Evolutionary conservation across 768 basidiomycete genomes (phyloP), one percentile per base, ranked within the genome.

Genomic region (Amanita phalloides): DNA sequence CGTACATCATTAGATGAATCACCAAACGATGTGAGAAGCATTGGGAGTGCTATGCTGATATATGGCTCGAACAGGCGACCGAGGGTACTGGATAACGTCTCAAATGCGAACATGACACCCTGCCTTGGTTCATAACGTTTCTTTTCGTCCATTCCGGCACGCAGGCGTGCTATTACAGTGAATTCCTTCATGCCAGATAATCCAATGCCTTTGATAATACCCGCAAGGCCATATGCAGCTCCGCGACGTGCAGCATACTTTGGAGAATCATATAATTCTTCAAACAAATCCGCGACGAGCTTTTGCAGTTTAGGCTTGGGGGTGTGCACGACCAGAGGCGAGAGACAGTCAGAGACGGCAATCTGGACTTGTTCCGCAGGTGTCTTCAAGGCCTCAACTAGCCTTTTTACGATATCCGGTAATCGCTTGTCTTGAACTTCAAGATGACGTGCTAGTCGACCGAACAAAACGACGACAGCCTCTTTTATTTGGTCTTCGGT

Each of bases 181-280:
- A 85, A 87, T 62, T 92, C 84, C 63, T 93, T 91, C 70, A 98
- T 80, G 0, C 83, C 80, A 0, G 79, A 72, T 26, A 98, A 79
- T 1, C 96, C 96, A 1, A 84, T 77, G n/a, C 96, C 96, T 60
- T 87, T 89, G 62, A 97, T 75, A 39, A 90, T 79, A 25, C 96
- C 96, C 1, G 95, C 92, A 17, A 99, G 69, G 38, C 95, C 96
- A 64, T 97, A 98, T 1, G 95, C 94, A 1, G 95, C 94, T 30
- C 96, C 96, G n/a, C 95, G 80, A n/a, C 96, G 80, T 47, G 80
- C 77, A 8, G 90, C 95, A 61, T 99, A 98, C 64, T 93, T 97
- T 6, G 80, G 71, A 4, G 82, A 83, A 45, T 80, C 74, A 54
- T 88, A 81, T 14, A 97, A 73, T 32, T 91, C 84, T 9, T 80